Conservation (phyloP, 305 asterid genomes). For the Fraxinus albicans region DNA sequence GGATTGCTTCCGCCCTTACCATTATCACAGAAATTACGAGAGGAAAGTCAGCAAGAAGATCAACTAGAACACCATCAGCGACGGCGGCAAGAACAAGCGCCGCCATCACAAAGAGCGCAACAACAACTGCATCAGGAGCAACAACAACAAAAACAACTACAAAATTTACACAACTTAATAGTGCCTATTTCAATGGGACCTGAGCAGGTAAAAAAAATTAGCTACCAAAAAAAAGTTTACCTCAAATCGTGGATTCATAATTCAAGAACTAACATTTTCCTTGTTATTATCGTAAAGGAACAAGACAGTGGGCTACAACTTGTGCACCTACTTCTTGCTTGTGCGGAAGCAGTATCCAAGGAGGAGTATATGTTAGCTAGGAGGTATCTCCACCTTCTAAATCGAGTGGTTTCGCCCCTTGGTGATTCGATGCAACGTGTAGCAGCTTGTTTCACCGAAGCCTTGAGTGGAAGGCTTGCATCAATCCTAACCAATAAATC, state of each 20-base stretch:
- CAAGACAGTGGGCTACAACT: slow-evolving; percentile 73
- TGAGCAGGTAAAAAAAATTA: slow-evolving; percentile 48
- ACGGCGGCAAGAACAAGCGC: slow-evolving; percentile 10
- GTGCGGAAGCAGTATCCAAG: slow-evolving; percentile 80
- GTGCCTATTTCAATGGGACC: slow-evolving; percentile 48
- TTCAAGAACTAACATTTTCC: neutral
- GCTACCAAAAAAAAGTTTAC: neutral
- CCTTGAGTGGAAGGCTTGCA: slow-evolving; percentile 61
- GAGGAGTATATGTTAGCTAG: slow-evolving; percentile 80
- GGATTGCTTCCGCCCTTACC: slow-evolving; percentile 31
- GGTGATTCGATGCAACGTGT: slow-evolving; percentile 92
- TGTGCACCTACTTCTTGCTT: slow-evolving; percentile 77
- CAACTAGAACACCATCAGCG: neutral
- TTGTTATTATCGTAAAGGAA: slow-evolving; percentile 37
- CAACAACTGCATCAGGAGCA: slow-evolving; percentile 24
- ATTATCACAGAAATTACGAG: slow-evolving; percentile 55
- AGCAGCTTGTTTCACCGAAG: slow-evolving; percentile 71
- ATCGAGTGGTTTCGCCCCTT: slow-evolving; percentile 58
- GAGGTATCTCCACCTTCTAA: slow-evolving; percentile 69
- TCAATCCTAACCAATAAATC: slow-evolving; percentile 65
- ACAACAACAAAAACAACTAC: slow-evolving; percentile 17
- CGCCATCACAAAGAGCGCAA: slow-evolving; percentile 25
- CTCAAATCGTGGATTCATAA: neutral
- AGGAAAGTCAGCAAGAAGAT: slow-evolving; percentile 57
- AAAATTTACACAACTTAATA: slow-evolving; percentile 38